These are phyloP conservation scores for Leishmania lainsoni DNA, from an alignment of 208 protist species.

Conservation along the genomic window DNA sequence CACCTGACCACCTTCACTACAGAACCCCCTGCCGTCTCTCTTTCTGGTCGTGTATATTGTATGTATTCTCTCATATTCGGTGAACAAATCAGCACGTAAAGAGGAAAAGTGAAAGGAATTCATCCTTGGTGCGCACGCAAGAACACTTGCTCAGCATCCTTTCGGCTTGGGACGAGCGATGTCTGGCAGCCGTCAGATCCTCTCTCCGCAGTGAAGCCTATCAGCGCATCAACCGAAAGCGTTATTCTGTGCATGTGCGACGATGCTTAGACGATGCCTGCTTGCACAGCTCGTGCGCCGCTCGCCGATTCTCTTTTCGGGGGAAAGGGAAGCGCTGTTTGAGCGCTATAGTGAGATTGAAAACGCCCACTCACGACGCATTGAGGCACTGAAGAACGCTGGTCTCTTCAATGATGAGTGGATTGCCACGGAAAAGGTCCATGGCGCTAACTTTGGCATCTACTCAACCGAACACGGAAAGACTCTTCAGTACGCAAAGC, in stretches of 20 bases:
- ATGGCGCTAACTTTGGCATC: slow-evolving; percentile 89
- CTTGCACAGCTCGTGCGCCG: slow-evolving; percentile 21
- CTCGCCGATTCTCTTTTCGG: slow-evolving; percentile 33
- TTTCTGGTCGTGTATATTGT: neutral
- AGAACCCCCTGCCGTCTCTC: neutral
- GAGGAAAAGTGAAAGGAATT: neutral
- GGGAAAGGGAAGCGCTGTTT: slow-evolving; percentile 42
- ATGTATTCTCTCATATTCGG: neutral
- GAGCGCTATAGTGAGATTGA: slow-evolving; percentile 88
- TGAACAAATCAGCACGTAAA: too few species aligned
- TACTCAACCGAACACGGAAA: slow-evolving; percentile 72
- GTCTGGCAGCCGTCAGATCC: neutral
- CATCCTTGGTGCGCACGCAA: neutral
- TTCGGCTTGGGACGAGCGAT: neutral
- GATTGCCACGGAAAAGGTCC: slow-evolving; percentile 90
- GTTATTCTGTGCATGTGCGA: neutral
- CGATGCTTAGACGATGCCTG: slow-evolving; percentile 30
- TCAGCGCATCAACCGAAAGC: neutral
- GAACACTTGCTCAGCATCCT: neutral
- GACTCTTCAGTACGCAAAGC: slow-evolving; percentile 71
- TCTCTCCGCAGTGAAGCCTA: neutral
- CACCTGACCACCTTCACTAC: neutral
- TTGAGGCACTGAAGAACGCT: slow-evolving; percentile 48
- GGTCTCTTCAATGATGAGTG: slow-evolving; percentile 80
- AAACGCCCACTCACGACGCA: slow-evolving; percentile 72